A percentile compares a stretch with the other conserved stretches of the same genome.
These are phyloP conservation scores for Metarhizium guizhouense DNA, from an alignment of 2,329 filamentous ascomycete species.

Conservation along the genomic window DNA sequence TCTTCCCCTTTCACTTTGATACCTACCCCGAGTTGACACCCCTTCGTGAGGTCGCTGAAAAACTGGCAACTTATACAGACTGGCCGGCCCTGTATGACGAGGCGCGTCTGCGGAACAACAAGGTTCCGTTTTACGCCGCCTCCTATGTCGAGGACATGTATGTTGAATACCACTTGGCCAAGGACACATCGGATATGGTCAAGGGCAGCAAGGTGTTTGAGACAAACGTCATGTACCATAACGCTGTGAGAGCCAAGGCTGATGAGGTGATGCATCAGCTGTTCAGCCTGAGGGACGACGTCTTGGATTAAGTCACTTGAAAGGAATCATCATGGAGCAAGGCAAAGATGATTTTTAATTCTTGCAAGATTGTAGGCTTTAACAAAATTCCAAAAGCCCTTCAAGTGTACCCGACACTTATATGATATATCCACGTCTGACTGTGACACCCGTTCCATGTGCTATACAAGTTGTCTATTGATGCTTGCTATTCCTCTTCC, in stretches of 20 bases:
- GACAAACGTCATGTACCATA: conserved; percentile 83
- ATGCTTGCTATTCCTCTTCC: conserved; percentile 28
- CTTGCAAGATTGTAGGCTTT: neutral
- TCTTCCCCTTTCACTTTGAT: conserved; percentile 78
- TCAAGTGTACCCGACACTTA: neutral
- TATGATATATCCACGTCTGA: neutral
- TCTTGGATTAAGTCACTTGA: conserved; percentile 36
- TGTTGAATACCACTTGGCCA: conserved; percentile 67
- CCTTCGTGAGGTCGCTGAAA: conserved; percentile 59
- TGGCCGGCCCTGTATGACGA: conserved; percentile 75
- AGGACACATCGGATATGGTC: conserved; percentile 65
- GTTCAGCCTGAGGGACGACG: conserved; percentile 66
- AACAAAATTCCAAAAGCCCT: neutral
- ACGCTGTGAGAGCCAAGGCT: conserved; percentile 63
- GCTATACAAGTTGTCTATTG: neutral
- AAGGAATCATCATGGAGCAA: neutral
- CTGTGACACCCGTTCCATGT: neutral
- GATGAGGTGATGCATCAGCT: conserved; percentile 71
- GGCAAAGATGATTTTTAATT: neutral
- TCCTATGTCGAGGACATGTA: conserved; percentile 88
- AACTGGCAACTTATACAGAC: conserved; percentile 56
- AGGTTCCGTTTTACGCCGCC: conserved; percentile 79
- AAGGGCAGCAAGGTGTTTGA: conserved; percentile 71
- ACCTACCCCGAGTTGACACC: conserved; percentile 67
- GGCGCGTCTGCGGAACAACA: conserved; percentile 62